Conservation (phyloP, 2,329 filamentous ascomycete species). For the Lachnellula occidentalis region DNA sequence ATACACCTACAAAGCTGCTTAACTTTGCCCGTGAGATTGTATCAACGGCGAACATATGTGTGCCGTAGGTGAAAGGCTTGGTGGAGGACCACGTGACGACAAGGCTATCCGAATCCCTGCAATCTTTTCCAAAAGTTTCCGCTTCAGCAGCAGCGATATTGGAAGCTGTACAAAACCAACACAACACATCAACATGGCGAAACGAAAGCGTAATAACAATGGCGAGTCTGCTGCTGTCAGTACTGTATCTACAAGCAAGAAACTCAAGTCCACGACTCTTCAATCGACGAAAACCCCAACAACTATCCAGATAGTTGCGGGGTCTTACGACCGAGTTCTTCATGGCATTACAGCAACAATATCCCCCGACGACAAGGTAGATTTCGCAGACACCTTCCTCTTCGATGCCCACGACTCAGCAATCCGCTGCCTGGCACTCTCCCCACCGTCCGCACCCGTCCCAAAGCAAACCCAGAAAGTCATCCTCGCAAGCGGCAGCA, state of each 20-base stretch:
- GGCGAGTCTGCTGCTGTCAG: conserved; percentile 11
- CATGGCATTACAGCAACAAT: conserved; percentile 84
- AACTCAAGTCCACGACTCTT: conserved; percentile 20
- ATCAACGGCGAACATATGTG: too few relatives aligned
- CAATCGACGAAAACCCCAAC: conserved; percentile 31
- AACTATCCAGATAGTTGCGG: conserved; percentile 83
- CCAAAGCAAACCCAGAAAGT: conserved; percentile 70
- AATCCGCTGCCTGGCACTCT: conserved; percentile 83
- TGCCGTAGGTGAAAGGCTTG: too few relatives aligned
- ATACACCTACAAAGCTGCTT: too few relatives aligned
- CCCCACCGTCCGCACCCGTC: conserved; percentile 60
- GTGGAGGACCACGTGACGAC: too few relatives aligned
- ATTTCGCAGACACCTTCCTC: conserved; percentile 88
- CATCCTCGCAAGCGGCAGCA: conserved; percentile 83
- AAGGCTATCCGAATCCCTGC: too few relatives aligned
- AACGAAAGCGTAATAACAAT: conserved; percentile 29
- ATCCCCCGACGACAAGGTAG: conserved; percentile 39
- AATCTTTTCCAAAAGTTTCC: too few relatives aligned
- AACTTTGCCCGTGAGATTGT: too few relatives aligned
- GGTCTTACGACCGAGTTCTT: conserved; percentile 88
- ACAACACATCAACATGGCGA: conserved; percentile 24
- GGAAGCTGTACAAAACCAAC: too few relatives aligned
- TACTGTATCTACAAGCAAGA: conserved; percentile 18
- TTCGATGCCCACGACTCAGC: conserved; percentile 91
- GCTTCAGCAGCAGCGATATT: too few relatives aligned